phyloP scores from a whole-genome alignment of 352 stramenopile species.

The Pythium brachiatum region DNA sequence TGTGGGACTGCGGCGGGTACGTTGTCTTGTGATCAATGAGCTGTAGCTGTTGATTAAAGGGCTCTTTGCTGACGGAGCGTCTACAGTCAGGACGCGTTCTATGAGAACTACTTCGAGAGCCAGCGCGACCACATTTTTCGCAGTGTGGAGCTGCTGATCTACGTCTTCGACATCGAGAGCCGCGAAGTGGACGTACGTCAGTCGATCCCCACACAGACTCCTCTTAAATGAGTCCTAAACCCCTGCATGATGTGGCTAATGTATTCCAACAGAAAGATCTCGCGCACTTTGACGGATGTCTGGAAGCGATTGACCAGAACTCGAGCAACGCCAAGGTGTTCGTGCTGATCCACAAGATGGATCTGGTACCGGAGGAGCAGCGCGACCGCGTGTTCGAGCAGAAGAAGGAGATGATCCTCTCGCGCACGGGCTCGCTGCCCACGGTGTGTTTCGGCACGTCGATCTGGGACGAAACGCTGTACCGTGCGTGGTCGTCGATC shows the following conservation, averaged over 20 bases:
- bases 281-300: conserved; percentile 95
- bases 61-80: not conserved
- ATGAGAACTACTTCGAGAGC: conserved; percentile 99
- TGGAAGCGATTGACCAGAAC: conserved; percentile 98
- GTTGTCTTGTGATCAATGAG: not conserved
- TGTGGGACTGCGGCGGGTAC: conserved; percentile 99
- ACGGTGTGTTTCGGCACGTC: conserved; percentile 96
- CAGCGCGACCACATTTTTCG: conserved; percentile 99
- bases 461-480: conserved; percentile 99
- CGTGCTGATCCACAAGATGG: conserved; percentile 99
- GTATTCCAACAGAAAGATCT: conserved; percentile 92
- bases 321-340: conserved; percentile 98
- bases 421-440: conserved; percentile 84
- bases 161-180: conserved; percentile 99
- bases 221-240: no score
- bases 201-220: no score
- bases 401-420: conserved; percentile 92
- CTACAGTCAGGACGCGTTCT: conserved; percentile 97
- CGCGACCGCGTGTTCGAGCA: conserved; percentile 92
- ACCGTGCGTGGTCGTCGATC: conserved; percentile 98
- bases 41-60: not conserved
- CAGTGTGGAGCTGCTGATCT: conserved; percentile 97
- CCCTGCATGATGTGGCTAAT: not conserved
- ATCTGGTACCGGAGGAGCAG: conserved; percentile 92
- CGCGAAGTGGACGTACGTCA: conserved; percentile 67